A percentile compares a stretch with the other conserved stretches of the same genome.
Conservation (phyloP, 2,329 filamentous ascomycete genomes). For the Pseudocercospora musae region DNA sequence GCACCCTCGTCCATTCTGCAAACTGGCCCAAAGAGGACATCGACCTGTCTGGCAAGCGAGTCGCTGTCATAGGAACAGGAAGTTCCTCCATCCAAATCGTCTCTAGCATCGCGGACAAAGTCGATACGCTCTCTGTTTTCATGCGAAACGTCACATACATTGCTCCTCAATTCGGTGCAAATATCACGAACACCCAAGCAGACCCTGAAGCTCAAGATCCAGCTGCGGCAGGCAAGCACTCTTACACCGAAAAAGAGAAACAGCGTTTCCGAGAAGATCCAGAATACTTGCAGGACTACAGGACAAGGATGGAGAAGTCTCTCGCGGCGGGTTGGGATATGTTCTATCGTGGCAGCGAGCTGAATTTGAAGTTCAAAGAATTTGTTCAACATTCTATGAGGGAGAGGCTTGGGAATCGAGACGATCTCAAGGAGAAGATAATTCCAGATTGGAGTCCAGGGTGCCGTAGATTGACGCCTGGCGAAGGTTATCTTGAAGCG, state of each 20-base stretch:
- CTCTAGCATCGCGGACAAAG: conserved; percentile 34
- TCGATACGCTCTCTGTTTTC: conserved; percentile 32
- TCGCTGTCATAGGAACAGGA: conserved; percentile 28
- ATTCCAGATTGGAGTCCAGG: conserved; percentile 64
- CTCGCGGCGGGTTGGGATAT: conserved; percentile 25
- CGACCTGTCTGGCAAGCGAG: conserved; percentile 24
- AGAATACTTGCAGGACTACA: conserved; percentile 33
- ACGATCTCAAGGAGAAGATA: conserved; percentile 54
- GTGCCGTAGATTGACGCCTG: conserved; percentile 60
- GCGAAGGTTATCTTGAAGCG: conserved; percentile 40
- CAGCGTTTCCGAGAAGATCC: conserved; percentile 32
- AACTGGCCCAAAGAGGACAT: conserved; percentile 49
- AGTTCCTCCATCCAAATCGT: conserved; percentile 35
- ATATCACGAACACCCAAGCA: conserved; percentile 23
- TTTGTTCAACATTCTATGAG: conserved; percentile 43
- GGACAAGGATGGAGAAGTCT: conserved; percentile 35
- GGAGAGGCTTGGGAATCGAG: conserved; percentile 51
- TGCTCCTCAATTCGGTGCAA: conserved; percentile 28
- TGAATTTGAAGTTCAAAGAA: conserved; percentile 19
- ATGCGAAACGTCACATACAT: conserved; percentile 37
- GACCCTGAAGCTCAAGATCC: conserved; percentile 21
- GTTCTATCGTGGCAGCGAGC: conserved; percentile 20
- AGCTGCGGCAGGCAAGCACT: conserved; percentile 25
- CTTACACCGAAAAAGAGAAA: conserved; percentile 34
- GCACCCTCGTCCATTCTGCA: conserved; percentile 54